These are phyloP conservation scores for Pythium sp. DNA, from an alignment of 352 stramenopile species.

Conservation along the genomic window DNA sequence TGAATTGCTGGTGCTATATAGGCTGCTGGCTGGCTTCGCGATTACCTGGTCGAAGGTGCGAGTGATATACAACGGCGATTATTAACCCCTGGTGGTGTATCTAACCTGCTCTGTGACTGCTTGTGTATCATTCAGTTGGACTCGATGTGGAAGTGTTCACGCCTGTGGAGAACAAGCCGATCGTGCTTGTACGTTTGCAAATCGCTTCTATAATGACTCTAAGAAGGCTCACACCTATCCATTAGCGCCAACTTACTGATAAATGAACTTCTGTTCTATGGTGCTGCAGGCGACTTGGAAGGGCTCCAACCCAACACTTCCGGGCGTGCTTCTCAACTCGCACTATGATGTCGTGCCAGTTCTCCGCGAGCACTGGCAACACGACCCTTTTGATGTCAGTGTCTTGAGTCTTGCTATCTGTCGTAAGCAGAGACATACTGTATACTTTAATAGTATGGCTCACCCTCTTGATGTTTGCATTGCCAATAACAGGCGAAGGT, in stretches of 20 bases:
- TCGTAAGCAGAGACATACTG: no score
- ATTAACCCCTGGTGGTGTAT: no score
- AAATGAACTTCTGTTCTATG: not conserved
- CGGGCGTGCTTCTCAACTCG: conserved; percentile 89
- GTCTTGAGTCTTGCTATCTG: not conserved
- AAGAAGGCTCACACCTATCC: no score
- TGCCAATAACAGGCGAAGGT: conserved; percentile 33
- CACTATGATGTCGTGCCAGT: conserved; percentile 96
- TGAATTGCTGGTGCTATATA: conserved; percentile 21
- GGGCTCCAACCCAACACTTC: conserved; percentile 56
- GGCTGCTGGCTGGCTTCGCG: conserved; percentile 47
- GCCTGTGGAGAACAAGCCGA: conserved; percentile 68
- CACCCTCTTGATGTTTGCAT: not conserved
- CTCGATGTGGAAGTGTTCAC: conserved; percentile 44
- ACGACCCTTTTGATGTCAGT: conserved; percentile 69
- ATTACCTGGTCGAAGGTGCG: conserved; percentile 37
- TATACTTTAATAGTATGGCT: no score
- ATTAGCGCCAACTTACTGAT: no score
- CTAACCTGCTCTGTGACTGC: not conserved
- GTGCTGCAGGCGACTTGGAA: conserved; percentile 52
- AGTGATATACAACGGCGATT: no score
- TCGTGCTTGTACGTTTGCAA: conserved; percentile 77
- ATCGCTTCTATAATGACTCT: not conserved
- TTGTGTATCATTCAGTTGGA: conserved; percentile 11
- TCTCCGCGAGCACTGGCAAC: conserved; percentile 80